These are phyloP conservation scores for Sclerotinia sclerotiorum DNA, from an alignment of 2,329 filamentous ascomycete genomes.

Conservation along the genomic window DNA sequence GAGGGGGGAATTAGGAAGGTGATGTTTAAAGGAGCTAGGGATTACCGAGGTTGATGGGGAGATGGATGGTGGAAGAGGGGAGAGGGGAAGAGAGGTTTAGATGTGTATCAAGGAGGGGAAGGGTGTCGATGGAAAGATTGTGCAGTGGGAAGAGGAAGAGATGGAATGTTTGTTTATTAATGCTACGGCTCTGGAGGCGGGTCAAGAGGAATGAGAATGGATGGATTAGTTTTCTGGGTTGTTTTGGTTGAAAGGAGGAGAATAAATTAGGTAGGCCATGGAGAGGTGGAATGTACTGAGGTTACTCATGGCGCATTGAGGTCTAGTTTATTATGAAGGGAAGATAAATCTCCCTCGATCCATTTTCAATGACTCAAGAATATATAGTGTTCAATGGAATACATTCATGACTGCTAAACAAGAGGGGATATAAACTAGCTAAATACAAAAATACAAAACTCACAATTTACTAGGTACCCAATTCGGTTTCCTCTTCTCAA, in stretches of 20 bases:
- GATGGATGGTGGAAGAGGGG: conserved; percentile 26
- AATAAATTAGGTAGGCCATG: conserved; percentile 30
- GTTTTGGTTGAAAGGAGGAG: conserved; percentile 24
- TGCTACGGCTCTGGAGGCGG: conserved; percentile 42
- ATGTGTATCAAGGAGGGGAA: conserved; percentile 37
- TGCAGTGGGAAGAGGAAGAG: conserved; percentile 35
- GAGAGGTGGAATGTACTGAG: conserved; percentile 36
- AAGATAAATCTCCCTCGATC: not conserved
- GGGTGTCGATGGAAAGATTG: conserved; percentile 35
- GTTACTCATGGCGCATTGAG: not conserved
- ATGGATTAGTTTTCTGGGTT: conserved; percentile 38
- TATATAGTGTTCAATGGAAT: not conserved
- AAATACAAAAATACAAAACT: conserved; percentile 25
- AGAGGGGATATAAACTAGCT: conserved; percentile 11
- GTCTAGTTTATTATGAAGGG: not conserved
- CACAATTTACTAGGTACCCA: conserved; percentile 66
- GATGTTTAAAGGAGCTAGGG: conserved; percentile 22
- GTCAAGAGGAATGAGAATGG: conserved; percentile 43
- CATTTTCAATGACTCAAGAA: not conserved
- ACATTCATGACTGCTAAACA: not conserved
- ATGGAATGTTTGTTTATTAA: conserved; percentile 44
- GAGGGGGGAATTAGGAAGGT: conserved; percentile 37
- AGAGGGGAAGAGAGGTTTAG: conserved; percentile 36
- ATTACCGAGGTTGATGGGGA: conserved; percentile 23
- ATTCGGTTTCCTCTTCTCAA: conserved; percentile 68